Conservation (phyloP, 2,329 filamentous ascomycete species). For the Verticillium dahliae region DNA sequence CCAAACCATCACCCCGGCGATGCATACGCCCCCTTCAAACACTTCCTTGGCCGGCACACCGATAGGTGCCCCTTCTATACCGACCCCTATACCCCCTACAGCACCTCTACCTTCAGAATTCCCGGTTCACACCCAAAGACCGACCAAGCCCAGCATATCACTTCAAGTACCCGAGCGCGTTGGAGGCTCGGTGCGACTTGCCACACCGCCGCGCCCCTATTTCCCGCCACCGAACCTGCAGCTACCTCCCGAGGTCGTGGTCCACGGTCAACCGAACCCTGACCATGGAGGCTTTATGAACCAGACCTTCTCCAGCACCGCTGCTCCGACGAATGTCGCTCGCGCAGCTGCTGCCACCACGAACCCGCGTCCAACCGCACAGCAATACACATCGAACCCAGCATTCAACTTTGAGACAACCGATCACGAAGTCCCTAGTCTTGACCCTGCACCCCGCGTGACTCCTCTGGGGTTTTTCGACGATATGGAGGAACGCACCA, state of each 20-base stretch:
- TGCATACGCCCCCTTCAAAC: slow-evolving; percentile 20
- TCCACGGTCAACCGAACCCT: slow-evolving; percentile 32
- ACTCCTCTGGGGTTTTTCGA: slow-evolving; percentile 15
- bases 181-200: slow-evolving; percentile 54
- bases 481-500: slow-evolving; percentile 39
- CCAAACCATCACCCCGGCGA: background rate
- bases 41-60: slow-evolving; percentile 4
- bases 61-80: slow-evolving; percentile 2
- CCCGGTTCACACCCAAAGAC: slow-evolving; percentile 10
- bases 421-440: background rate
- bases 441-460: background rate
- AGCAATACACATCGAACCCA: background rate
- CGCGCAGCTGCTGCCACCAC: background rate
- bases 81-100: background rate
- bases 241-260: slow-evolving; percentile 37
- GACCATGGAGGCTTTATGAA: background rate
- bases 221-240: background rate
- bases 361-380: background rate
- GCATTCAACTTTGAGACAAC: background rate
- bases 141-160: slow-evolving; percentile 30
- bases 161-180: slow-evolving; percentile 42
- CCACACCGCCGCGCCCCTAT: slow-evolving; percentile 41
- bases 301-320: background rate
- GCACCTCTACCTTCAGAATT: slow-evolving; percentile 1
- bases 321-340: slow-evolving; percentile 11